A percentile compares a stretch with the other conserved stretches of the same genome.
phyloP scores from a whole-genome alignment of 805 yeast genomes.

The Cyberlindnera galapagoensis region DNA sequence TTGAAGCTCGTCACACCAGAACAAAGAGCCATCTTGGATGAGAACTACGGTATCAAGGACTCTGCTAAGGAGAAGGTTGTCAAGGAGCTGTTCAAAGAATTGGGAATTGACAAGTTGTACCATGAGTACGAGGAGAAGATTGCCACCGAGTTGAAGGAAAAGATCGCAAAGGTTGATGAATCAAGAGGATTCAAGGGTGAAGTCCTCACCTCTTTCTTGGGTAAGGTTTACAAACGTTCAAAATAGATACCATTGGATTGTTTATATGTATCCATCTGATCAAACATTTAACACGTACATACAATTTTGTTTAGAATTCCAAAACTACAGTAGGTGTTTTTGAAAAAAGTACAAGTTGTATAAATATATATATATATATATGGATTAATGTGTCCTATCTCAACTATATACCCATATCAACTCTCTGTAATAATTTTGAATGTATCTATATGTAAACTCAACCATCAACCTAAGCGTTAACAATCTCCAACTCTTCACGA shows the following conservation, averaged over 20 bases:
- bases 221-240: conserved; percentile 89
- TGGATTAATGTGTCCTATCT: too few species aligned
- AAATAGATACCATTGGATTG: too few species aligned
- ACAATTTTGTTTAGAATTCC: too few species aligned
- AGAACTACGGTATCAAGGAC: conserved; percentile 85
- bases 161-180: conserved; percentile 77
- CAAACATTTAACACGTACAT: too few species aligned
- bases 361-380: too few species aligned
- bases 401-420: too few species aligned
- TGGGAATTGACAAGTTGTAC: conserved; percentile 67
- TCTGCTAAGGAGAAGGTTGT: conserved; percentile 58
- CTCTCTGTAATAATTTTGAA: too few species aligned
- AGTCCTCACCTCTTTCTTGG: conserved; percentile 78
- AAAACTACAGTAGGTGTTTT: too few species aligned
- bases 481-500: conserved; percentile 83
- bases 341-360: too few species aligned
- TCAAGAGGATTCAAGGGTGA: conserved; percentile 86
- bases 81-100: conserved; percentile 66
- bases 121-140: conserved; percentile 75
- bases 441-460: too few species aligned
- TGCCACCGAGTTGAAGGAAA: conserved; percentile 54
- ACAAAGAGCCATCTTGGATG: conserved; percentile 78
- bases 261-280: too few species aligned
- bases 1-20: conserved; percentile 68
- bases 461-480: conserved; percentile 28